phyloP scores from a whole-genome alignment of 2,329 filamentous ascomycete species.

The Pezicula radicicola region DNA sequence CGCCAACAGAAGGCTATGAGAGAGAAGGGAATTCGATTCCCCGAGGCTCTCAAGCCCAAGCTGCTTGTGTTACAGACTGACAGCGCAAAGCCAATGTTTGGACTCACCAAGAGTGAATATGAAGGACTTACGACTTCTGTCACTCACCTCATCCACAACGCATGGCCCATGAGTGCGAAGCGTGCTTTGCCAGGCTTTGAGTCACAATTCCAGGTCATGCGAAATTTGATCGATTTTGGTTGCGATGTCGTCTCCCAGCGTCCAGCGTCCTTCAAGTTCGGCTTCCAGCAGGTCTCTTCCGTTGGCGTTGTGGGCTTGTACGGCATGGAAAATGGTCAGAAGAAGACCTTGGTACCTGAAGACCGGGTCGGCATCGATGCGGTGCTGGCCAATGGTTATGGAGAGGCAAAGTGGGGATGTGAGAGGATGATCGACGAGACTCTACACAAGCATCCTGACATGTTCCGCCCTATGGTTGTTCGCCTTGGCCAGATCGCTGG shows the following conservation, averaged over 20 bases:
- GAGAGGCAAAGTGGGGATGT: constrained; percentile 49
- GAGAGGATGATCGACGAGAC: constrained; percentile 48
- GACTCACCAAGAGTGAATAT: constrained; percentile 39
- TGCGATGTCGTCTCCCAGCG: constrained; percentile 23
- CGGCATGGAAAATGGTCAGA: constrained; percentile 13
- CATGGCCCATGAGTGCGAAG: constrained; percentile 46
- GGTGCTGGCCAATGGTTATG: constrained; percentile 45
- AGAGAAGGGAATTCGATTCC: constrained; percentile 21
- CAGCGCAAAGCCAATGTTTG: constrained; percentile 34
- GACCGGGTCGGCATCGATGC: constrained; percentile 32
- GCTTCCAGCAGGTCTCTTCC: constrained; percentile 41
- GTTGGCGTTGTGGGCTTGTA: constrained; percentile 35
- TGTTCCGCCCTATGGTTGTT: constrained; percentile 40
- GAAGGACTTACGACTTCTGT: constrained; percentile 31
- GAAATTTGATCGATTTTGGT: constrained; percentile 44
- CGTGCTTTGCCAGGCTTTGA: constrained; percentile 36
- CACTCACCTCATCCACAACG: constrained; percentile 50
- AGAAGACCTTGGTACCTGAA: constrained; percentile 37
- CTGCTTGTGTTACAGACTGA: constrained; percentile 39
- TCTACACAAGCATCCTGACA: constrained; percentile 36
- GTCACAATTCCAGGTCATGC: constrained; percentile 41
- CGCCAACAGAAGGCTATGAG: constrained; percentile 33
- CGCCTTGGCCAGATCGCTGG: constrained; percentile 53
- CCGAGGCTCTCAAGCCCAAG: constrained; percentile 26
- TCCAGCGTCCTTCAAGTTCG: neutral